Evolutionary conservation across 441 rosid genomes (phyloP).

Genomic region (Mallotus japonicus): DNA sequence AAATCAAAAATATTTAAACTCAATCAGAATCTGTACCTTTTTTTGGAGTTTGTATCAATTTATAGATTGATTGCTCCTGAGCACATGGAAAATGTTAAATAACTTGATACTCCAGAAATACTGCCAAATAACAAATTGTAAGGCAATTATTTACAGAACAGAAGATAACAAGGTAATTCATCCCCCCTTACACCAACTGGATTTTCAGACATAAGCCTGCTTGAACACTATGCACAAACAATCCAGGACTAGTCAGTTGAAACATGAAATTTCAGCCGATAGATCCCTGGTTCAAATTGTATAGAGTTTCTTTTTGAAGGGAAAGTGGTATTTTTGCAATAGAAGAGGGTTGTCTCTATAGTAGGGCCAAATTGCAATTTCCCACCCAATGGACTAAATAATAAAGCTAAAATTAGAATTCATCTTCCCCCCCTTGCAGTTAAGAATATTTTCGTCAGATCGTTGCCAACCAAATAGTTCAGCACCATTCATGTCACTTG

Average conservation of each 20-base stretch:
- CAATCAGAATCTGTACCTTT: too few species aligned
- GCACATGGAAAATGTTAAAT: not conserved
- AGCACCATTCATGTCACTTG: not conserved
- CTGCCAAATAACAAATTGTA: not conserved
- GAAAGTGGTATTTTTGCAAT: not conserved
- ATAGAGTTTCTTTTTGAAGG: not conserved
- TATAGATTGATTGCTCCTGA: not conserved
- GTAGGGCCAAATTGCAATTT: not conserved
- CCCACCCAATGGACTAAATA: not conserved
- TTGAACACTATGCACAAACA: not conserved
- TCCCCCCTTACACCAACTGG: not conserved
- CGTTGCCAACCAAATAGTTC: too few species aligned
- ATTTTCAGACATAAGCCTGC: not conserved
- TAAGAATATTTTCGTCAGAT: not conserved
- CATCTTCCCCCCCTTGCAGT: not conserved
- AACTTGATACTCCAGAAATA: not conserved
- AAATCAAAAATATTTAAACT: conserved; percentile 11
- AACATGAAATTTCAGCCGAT: not conserved
- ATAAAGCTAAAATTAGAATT: not conserved
- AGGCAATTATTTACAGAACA: not conserved
- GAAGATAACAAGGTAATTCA: not conserved
- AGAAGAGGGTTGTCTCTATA: not conserved
- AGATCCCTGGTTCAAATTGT: not conserved
- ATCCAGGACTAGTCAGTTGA: too few species aligned
- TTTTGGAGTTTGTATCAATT: not conserved